These are phyloP conservation scores for Botryosphaeria dothidea DNA, from an alignment of 2,329 filamentous ascomycete genomes.

Conservation along the genomic window DNA sequence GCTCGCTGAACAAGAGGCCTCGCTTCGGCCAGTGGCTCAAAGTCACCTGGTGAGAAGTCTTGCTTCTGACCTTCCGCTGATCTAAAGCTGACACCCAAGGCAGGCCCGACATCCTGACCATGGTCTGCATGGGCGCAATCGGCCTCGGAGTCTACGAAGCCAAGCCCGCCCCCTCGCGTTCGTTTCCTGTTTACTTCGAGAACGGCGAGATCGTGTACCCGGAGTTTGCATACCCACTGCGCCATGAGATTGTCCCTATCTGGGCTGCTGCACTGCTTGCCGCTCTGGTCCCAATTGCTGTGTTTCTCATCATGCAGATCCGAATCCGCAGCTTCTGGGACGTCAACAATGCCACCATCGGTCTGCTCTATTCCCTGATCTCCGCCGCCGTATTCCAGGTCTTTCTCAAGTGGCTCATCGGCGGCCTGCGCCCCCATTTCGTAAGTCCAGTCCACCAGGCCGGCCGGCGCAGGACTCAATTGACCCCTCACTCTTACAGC, in stretches of 20 bases:
- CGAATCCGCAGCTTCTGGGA: constrained; percentile 56
- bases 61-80: not conserved
- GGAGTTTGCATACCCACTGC: constrained; percentile 69
- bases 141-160: constrained; percentile 70
- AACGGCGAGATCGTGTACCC: constrained; percentile 71
- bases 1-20: constrained; percentile 41
- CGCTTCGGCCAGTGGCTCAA: constrained; percentile 71
- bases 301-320: constrained; percentile 68
- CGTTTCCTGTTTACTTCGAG: constrained; percentile 66
- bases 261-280: constrained; percentile 69
- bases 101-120: constrained; percentile 64
- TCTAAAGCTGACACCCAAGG: not conserved
- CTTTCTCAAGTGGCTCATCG: constrained; percentile 72
- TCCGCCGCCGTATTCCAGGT: constrained; percentile 74
- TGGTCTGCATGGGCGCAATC: constrained; percentile 65
- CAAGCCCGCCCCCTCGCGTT: constrained; percentile 66
- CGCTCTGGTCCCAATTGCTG: constrained; percentile 62
- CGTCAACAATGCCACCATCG: constrained; percentile 69
- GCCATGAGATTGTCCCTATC: constrained; percentile 67
- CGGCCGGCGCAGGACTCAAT: constrained; percentile 47
- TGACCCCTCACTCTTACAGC: constrained; percentile 58
- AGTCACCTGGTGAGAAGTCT: constrained; percentile 50
- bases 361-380: constrained; percentile 70
- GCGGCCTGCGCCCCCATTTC: constrained; percentile 55
- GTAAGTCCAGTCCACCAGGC: not conserved